These are phyloP conservation scores for Psilocybe mexicana DNA, from an alignment of 1,284 basidiomycete species.

Conservation along the genomic window DNA sequence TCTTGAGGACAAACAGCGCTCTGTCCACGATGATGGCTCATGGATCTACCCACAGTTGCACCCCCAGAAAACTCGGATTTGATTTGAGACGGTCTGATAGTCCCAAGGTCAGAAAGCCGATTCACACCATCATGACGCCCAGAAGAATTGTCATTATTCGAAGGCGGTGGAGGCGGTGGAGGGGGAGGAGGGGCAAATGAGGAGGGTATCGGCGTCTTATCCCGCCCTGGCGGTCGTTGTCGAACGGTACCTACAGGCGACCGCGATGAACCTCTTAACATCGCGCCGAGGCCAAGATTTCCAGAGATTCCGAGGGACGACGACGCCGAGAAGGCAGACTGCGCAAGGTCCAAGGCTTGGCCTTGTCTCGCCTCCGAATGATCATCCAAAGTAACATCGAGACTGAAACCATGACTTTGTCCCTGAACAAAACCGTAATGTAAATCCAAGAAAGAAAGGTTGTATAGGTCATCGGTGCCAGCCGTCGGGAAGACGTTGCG, in stretches of 20 bases:
- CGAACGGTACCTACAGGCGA: background rate
- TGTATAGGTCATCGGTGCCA: slow-evolving; percentile 39
- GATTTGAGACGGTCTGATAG: slow-evolving; percentile 14
- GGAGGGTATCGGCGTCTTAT: background rate
- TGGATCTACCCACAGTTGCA: slow-evolving; percentile 29
- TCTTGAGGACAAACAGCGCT: slow-evolving; percentile 71
- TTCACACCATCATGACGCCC: background rate
- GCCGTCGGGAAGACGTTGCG: slow-evolving; percentile 3
- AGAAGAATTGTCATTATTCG: background rate
- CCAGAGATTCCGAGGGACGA: slow-evolving; percentile 23
- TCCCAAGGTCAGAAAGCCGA: slow-evolving; percentile 10
- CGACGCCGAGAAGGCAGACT: slow-evolving; percentile 35
- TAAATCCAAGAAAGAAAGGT: slow-evolving; percentile 71
- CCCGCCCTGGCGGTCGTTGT: background rate
- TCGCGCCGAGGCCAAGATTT: slow-evolving; percentile 15
- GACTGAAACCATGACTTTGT: slow-evolving; percentile 12
- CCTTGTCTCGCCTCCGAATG: slow-evolving; percentile 42
- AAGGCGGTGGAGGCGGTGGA: background rate
- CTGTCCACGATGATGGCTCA: slow-evolving; percentile 61
- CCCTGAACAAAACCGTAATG: slow-evolving; percentile 57
- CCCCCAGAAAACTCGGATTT: slow-evolving; percentile 12
- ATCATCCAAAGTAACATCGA: slow-evolving; percentile 22
- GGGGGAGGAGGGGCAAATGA: background rate
- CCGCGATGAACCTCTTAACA: slow-evolving; percentile 21
- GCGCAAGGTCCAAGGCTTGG: slow-evolving; percentile 68